phyloP scores from a whole-genome alignment of 106 monocot genomes.

The Iris macrosiphon region DNA sequence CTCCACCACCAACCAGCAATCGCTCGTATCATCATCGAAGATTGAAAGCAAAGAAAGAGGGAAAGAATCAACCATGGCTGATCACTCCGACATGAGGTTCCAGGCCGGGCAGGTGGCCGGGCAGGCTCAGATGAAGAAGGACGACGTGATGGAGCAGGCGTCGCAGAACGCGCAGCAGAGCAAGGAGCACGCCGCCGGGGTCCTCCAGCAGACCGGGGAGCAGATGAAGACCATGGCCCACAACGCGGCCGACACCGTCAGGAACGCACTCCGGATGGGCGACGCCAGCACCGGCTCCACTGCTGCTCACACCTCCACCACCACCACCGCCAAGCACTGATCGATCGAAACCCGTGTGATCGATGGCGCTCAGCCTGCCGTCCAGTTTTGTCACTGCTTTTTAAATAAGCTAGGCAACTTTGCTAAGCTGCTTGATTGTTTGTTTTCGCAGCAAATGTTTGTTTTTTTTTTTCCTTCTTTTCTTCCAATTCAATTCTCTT shows the following conservation, averaged over 20 bases:
- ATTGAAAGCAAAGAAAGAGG: not conserved
- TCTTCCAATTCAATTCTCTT: too few species aligned
- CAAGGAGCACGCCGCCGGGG: conserved; percentile 9
- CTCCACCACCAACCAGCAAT: too few species aligned
- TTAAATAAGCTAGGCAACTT: too few species aligned
- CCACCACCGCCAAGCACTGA: too few species aligned
- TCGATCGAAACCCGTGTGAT: too few species aligned
- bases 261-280: conserved; percentile 18
- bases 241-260: conserved; percentile 15
- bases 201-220: conserved; percentile 18
- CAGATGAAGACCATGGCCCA: conserved; percentile 20
- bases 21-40: too few species aligned
- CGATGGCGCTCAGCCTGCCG: too few species aligned
- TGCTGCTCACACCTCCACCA: not conserved
- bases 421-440: too few species aligned
- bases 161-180: conserved; percentile 3
- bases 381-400: too few species aligned
- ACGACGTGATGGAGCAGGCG: conserved; percentile 15
- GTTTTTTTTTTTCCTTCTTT: too few species aligned
- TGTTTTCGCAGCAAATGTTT: too few species aligned
- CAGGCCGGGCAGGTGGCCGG: conserved; percentile 21
- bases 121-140: conserved; percentile 28
- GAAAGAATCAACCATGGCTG: conserved; percentile 7
- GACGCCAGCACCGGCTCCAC: not conserved
- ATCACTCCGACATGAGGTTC: conserved; percentile 8